Evolutionary conservation across 805 yeast genomes (phyloP).

Genomic region (Nakazawaea sp.): DNA sequence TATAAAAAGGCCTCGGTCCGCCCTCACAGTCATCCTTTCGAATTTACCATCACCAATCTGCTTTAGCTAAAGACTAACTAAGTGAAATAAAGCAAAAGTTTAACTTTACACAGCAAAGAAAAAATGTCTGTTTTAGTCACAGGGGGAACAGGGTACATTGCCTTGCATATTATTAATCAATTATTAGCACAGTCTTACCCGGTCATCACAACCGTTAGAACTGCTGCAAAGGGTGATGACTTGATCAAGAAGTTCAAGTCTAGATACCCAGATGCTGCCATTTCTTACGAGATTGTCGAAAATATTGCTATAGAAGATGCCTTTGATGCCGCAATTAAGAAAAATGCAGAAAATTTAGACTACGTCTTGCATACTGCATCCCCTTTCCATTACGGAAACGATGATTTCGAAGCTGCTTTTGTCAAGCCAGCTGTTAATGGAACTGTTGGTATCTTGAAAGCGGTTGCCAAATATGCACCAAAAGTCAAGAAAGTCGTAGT

Average conservation of each 20-base stretch:
- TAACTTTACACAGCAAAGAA: too few relatives aligned
- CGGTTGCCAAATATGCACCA: conserved; percentile 31
- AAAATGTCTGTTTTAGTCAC: conserved; percentile 33
- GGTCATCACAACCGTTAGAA: conserved; percentile 48
- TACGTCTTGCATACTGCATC: conserved; percentile 47
- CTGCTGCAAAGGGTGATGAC: conserved; percentile 34
- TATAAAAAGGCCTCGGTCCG: too few relatives aligned
- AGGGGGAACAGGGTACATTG: conserved; percentile 50
- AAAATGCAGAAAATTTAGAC: conserved; percentile 31
- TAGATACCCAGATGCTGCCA: conserved; percentile 20
- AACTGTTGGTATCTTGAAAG: conserved; percentile 33
- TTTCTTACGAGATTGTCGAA: conserved; percentile 25
- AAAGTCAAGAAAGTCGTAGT: conserved; percentile 36
- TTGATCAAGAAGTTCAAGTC: conserved; percentile 24
- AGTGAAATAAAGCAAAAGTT: too few relatives aligned
- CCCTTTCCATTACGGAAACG: conserved; percentile 33
- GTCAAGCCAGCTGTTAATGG: conserved; percentile 43
- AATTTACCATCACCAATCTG: too few relatives aligned
- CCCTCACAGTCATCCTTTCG: too few relatives aligned
- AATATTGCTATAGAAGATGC: conserved; percentile 32
- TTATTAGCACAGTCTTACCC: conserved; percentile 32
- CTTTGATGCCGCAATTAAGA: conserved; percentile 38
- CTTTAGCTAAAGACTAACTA: too few relatives aligned
- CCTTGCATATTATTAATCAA: conserved; percentile 37
- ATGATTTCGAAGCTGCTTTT: conserved; percentile 33